Percentiles rank a stretch among this genome's conserved stretches.
These are phyloP conservation scores for Tulasnella sp. DNA, from an alignment of 768 basidiomycete species.

Conservation along the genomic window DNA sequence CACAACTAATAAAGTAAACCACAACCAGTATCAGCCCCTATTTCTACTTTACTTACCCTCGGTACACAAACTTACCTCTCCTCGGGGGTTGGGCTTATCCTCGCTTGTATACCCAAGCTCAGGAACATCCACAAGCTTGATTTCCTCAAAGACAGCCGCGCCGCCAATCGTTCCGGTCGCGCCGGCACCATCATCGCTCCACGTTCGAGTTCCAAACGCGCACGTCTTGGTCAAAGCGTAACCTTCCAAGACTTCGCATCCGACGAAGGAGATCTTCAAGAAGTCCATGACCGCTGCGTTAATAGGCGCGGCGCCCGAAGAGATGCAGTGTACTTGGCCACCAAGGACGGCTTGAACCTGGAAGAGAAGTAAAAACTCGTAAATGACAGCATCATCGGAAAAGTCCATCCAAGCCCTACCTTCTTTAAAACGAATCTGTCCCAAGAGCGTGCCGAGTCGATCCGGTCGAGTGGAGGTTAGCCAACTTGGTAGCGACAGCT, in stretches of 20 bases:
- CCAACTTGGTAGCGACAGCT: constrained; percentile 72
- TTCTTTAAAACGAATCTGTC: constrained; percentile 90
- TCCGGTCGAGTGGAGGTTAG: constrained; percentile 67
- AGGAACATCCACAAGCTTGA: constrained; percentile 89
- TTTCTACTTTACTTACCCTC: background rate
- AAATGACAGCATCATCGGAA: constrained; percentile 53
- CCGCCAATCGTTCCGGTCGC: constrained; percentile 79
- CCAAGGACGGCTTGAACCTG: constrained; percentile 81
- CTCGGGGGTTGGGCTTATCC: constrained; percentile 86
- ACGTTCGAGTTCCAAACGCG: constrained; percentile 3
- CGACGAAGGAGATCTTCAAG: constrained; percentile 68
- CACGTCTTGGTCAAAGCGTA: constrained; percentile 21
- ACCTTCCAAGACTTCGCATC: constrained; percentile 47
- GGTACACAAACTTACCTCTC: constrained; percentile 47
- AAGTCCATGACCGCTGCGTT: constrained; percentile 82
- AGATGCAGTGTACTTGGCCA: constrained; percentile 63
- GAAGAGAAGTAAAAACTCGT: constrained; percentile 24
- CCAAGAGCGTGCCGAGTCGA: constrained; percentile 74
- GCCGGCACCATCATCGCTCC: constrained; percentile 47
- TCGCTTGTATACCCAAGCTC: constrained; percentile 81
- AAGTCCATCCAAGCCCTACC: constrained; percentile 43
- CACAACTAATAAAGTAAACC: constrained; percentile 45
- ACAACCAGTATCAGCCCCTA: background rate
- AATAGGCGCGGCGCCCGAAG: constrained; percentile 89
- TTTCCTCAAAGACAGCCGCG: constrained; percentile 66